Base-by-base conservation (phyloP, 2,329 filamentous ascomycete species). In the Monosporascus sp. region DNA sequence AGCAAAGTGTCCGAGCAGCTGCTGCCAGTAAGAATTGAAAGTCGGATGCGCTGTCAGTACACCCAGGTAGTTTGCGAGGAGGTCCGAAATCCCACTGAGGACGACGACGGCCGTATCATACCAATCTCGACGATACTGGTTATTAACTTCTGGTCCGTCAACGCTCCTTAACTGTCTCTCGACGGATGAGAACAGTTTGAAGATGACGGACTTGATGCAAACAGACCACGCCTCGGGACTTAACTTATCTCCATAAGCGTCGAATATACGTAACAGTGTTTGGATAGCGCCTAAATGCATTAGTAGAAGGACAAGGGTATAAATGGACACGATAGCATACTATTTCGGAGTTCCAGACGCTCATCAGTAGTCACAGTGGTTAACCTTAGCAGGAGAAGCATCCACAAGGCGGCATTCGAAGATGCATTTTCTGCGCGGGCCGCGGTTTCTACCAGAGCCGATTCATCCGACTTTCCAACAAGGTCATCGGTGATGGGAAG, bases 191-290 rank as follows among this genome's bases (percentile, higher is more conserved):
- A 95, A 71, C 59, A 96, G 83, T 54, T 82, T 83, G 69, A 96
- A 92, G 2, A 96, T 78, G 6, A 97, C 88, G 6, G 82, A 84
- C 55, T 88, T 85, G 52, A 96, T 81, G 61, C 91, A 94, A 27
- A 93, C 79, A 47, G 87, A 85, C 92, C 91, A 97, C 0, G 89
- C 86, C 63, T 88, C 83, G 0, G 89, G 79, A 41, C 81, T 85
- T 5, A 97, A 76, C 50, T 88, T 86, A 59, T 92, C 88, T 11
- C 90, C 90, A 58, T 95, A 95, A 1, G 90, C 91, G 67, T 96
- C 91, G 57, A 97, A 91, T 20, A 97, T 96, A 46, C 91, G 83
- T 52, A 97, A 79, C 3, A 97, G 75, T 0, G 93, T 97, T 68
- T 97, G 93, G 22, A 97, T 89, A 1, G 92, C 90, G 55, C 83